phyloP scores from a whole-genome alignment of 2,329 filamentous ascomycete genomes.

The Dendrostoma leiphaemia region DNA sequence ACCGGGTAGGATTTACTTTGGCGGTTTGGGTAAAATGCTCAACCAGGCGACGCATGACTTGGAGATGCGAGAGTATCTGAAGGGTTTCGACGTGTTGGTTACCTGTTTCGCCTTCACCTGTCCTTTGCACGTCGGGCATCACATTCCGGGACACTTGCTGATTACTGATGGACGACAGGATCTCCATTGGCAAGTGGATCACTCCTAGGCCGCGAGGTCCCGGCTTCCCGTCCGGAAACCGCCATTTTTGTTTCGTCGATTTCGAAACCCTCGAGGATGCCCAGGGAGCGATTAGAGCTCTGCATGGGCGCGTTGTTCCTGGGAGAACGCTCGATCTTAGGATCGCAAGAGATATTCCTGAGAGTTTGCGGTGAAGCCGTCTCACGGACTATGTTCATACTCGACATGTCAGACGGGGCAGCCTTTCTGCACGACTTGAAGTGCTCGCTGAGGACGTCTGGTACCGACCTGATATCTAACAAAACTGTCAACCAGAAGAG shows the following conservation, averaged over 20 bases:
- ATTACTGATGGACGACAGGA: slow-evolving; percentile 20
- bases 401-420: no score
- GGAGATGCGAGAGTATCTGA: slow-evolving; percentile 46
- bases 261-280: slow-evolving; percentile 55
- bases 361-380: not conserved
- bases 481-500: no score
- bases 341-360: slow-evolving; percentile 3
- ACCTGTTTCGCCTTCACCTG: no score
- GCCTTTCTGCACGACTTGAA: no score
- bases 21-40: slow-evolving; percentile 47
- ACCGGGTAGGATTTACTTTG: slow-evolving; percentile 46
- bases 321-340: slow-evolving; percentile 20
- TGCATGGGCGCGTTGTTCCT: slow-evolving; percentile 31
- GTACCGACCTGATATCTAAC: no score
- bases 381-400: no score
- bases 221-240: no score
- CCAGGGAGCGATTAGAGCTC: slow-evolving; percentile 43
- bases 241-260: slow-evolving; percentile 68
- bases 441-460: no score
- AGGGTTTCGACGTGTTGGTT: slow-evolving; percentile 44
- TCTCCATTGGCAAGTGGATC: slow-evolving; percentile 49
- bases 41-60: slow-evolving; percentile 45
- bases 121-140: no score
- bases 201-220: slow-evolving; percentile 57
- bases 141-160: no score